phyloP scores from a whole-genome alignment of 768 basidiomycete species.

The Roridomyces roridus region DNA sequence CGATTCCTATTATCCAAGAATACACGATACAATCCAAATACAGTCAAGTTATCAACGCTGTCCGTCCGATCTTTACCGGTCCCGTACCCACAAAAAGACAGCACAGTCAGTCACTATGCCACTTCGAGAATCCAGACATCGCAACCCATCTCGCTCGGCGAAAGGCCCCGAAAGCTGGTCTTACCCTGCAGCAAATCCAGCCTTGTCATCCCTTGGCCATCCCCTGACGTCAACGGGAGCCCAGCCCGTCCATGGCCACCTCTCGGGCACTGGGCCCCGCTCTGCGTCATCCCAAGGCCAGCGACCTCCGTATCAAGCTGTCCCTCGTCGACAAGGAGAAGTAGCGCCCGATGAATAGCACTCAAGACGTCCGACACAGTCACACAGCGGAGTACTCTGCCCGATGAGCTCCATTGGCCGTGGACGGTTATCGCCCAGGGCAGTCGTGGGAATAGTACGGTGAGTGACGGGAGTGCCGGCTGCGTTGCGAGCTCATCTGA shows the following conservation, averaged over 20 bases:
- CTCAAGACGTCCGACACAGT: background rate
- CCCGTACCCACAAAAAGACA: no score
- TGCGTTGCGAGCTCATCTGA: constrained; percentile 4
- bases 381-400: background rate
- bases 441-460: constrained; percentile 1
- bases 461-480: constrained; percentile 20
- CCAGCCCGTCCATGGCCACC: no score
- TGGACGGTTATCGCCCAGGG: constrained; percentile 22
- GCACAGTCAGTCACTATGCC: no score
- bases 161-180: constrained; percentile 12
- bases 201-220: constrained; percentile 4
- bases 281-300: background rate
- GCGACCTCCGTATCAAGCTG: background rate
- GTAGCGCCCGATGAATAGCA: background rate
- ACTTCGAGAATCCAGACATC: constrained; percentile 10
- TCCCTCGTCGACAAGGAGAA: background rate
- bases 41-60: no score
- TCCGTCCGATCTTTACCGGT: no score
- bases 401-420: background rate
- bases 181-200: constrained; percentile 2
- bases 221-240: background rate
- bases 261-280: no score
- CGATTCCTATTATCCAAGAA: no score
- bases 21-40: no score
- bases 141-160: background rate